Percentiles rank a stretch among this genome's conserved stretches.
Evolutionary conservation across 352 stramenopile species (phyloP).

Genomic region (Phytopythium aichiense): DNA sequence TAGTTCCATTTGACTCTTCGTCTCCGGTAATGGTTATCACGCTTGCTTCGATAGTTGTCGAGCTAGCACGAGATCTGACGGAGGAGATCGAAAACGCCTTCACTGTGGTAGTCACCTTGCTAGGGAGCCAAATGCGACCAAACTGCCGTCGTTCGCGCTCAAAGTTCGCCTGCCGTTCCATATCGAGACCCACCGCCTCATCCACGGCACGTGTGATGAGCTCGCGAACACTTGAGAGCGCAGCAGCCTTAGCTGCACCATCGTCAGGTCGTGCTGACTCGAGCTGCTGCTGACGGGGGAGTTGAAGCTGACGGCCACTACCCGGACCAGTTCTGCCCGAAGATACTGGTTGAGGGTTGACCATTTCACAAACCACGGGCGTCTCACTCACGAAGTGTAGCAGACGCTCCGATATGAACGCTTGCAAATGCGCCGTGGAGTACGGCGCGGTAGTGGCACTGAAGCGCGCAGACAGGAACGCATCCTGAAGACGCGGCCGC

Average conservation of each 20-base stretch:
- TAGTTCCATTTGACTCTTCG: neutral
- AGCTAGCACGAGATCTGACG: neutral
- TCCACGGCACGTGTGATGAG: slow-evolving; percentile 34
- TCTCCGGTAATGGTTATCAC: neutral
- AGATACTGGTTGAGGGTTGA: neutral
- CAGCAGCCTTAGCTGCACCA: neutral
- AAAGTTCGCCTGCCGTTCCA: slow-evolving; percentile 21
- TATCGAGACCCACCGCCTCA: slow-evolving; percentile 32
- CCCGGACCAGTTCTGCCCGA: neutral
- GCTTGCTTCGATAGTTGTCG: neutral
- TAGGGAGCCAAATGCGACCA: slow-evolving; percentile 22
- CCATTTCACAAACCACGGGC: slow-evolving; percentile 38
- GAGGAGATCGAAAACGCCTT: neutral
- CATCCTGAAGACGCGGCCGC: slow-evolving; percentile 26
- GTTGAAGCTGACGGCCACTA: neutral
- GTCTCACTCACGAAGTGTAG: slow-evolving; percentile 32
- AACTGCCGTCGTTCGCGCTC: slow-evolving; percentile 26
- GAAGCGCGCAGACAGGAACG: slow-evolving; percentile 23
- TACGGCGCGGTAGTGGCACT: slow-evolving; percentile 33
- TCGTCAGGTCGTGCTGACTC: neutral
- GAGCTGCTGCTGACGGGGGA: neutral
- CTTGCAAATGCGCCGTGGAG: slow-evolving; percentile 15
- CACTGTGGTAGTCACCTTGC: slow-evolving; percentile 14
- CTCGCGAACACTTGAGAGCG: slow-evolving; percentile 18
- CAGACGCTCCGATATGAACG: slow-evolving; percentile 22